phyloP scores from a whole-genome alignment of 805 yeast genomes.

The Dipodascus albidus region DNA sequence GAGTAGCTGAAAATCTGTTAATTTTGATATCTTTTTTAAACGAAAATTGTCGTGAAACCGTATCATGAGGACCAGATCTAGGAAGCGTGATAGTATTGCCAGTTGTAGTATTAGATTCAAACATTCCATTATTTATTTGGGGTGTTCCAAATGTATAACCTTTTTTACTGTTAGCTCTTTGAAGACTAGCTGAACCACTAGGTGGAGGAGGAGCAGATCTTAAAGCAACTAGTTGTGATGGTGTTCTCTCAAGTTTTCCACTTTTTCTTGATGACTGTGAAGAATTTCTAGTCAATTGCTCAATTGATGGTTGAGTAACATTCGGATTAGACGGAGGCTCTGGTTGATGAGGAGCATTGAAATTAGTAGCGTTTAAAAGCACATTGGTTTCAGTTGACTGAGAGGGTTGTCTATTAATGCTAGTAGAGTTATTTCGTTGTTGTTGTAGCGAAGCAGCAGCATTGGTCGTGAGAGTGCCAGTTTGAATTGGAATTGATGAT shows the following conservation, averaged over 20 bases:
- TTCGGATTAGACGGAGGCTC: not conserved
- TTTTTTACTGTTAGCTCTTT: not conserved
- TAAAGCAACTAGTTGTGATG: slow-evolving; percentile 50
- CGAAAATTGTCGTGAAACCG: slow-evolving; percentile 5
- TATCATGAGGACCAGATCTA: not conserved
- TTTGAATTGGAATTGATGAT: not conserved
- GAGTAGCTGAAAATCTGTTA: not conserved
- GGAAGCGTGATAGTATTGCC: not conserved
- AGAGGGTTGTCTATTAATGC: not conserved
- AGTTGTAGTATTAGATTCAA: not conserved
- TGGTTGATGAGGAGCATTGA: not conserved
- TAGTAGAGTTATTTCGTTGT: not conserved
- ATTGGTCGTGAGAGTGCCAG: not conserved
- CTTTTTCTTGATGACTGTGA: slow-evolving; percentile 8
- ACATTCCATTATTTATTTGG: not conserved
- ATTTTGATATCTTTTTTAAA: not conserved
- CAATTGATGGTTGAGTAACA: not conserved
- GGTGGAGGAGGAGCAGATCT: slow-evolving; percentile 38
- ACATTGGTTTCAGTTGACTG: not conserved
- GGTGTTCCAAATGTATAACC: slow-evolving; percentile 1
- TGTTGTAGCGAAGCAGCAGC: not conserved
- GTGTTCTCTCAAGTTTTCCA: slow-evolving; percentile 18
- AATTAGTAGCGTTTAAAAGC: not conserved
- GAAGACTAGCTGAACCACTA: not conserved
- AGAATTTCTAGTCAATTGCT: not conserved